phyloP scores from a whole-genome alignment of 768 basidiomycete genomes.

The Lactifluus piperatus region DNA sequence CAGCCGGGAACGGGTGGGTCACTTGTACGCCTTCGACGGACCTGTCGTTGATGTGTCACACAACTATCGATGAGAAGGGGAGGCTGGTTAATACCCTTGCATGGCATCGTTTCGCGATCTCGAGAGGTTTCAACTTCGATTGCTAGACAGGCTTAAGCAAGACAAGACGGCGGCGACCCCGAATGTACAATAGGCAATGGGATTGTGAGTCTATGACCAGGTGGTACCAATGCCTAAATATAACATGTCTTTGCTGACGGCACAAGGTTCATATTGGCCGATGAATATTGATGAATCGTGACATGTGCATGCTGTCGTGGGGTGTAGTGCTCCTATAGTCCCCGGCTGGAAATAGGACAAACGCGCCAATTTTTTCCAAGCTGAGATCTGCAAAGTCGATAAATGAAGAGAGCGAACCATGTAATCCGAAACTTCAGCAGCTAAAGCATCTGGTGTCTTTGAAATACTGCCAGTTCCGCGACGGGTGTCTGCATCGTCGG shows the following conservation, averaged over 20 bases:
- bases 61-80: not conserved
- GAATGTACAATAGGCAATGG: too few species aligned
- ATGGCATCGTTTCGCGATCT: too few species aligned
- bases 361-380: too few species aligned
- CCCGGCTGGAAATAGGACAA: too few species aligned
- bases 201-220: too few species aligned
- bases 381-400: not conserved
- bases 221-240: too few species aligned
- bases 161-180: not conserved
- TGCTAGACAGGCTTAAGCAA: not conserved
- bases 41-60: not conserved
- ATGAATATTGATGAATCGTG: too few species aligned
- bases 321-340: not conserved
- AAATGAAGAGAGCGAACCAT: constrained; percentile 35
- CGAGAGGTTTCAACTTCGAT: not conserved
- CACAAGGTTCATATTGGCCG: too few species aligned
- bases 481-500: constrained; percentile 4
- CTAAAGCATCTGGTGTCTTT: constrained; percentile 13
- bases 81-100: too few species aligned
- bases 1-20: too few species aligned
- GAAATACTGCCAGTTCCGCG: constrained; percentile 2
- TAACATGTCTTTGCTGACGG: too few species aligned
- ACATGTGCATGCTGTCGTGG: too few species aligned
- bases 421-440: constrained; percentile 47
- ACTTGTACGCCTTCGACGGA: not conserved